Evolutionary conservation across 2,329 filamentous ascomycete species (phyloP).

Genomic region (Ceratocystis huliohia): DNA sequence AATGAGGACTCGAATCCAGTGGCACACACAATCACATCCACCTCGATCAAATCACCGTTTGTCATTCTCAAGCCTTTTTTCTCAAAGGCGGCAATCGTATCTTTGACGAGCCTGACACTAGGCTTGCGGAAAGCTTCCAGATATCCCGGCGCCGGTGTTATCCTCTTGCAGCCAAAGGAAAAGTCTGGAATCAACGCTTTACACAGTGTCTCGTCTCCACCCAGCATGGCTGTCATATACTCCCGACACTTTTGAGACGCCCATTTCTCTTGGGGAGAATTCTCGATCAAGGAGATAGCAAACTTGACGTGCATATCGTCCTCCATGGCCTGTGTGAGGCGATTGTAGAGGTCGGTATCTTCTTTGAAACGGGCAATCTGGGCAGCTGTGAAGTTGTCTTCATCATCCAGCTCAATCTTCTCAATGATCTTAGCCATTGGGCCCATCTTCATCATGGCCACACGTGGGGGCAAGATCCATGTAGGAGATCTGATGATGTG

Average conservation of each 20-base stretch:
- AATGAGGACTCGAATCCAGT: constrained; percentile 46
- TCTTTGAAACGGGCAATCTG: constrained; percentile 38
- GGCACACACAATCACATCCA: constrained; percentile 46
- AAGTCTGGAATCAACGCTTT: constrained; percentile 39
- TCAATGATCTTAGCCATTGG: constrained; percentile 26
- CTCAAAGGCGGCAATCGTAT: constrained; percentile 35
- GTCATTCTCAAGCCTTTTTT: constrained; percentile 37
- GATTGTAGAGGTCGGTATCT: constrained; percentile 35
- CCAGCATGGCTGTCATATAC: constrained; percentile 38
- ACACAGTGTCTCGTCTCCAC: constrained; percentile 38
- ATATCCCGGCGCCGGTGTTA: constrained; percentile 40
- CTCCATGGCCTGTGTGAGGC: constrained; percentile 37
- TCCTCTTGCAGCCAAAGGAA: constrained; percentile 36
- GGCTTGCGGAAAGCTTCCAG: constrained; percentile 34
- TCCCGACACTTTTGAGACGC: constrained; percentile 32
- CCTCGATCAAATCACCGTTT: constrained; percentile 36
- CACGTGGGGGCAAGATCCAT: constrained; percentile 32
- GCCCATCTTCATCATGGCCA: constrained; percentile 28
- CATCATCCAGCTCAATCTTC: constrained; percentile 24
- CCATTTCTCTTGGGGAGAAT: constrained; percentile 32
- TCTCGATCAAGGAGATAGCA: constrained; percentile 33
- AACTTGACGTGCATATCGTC: constrained; percentile 34
- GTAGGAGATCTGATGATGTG: constrained; percentile 34
- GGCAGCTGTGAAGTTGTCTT: constrained; percentile 23
- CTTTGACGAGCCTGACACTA: constrained; percentile 38